Evolutionary conservation across 768 basidiomycete genomes (phyloP).

Genomic region (Leccinum sublutescens): DNA sequence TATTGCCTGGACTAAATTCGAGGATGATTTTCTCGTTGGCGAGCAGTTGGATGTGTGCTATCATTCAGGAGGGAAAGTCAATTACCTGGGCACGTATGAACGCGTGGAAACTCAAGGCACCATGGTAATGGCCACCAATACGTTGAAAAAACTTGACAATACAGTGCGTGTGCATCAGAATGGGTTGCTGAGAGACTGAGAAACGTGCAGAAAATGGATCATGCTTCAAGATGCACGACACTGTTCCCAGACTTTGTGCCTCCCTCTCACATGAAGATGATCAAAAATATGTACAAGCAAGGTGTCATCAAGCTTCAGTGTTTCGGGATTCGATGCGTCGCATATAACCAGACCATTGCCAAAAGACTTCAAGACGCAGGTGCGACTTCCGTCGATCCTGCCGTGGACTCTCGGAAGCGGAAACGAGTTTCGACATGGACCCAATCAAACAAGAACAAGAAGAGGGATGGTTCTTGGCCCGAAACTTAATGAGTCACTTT

Average conservation of each 20-base stretch:
- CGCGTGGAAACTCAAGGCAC: conserved; percentile 9
- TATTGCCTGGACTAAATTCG: conserved; percentile 18
- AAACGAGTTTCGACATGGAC: conserved; percentile 8
- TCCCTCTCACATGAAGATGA: conserved; percentile 25
- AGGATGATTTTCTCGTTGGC: conserved; percentile 9
- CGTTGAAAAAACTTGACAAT: conserved; percentile 10
- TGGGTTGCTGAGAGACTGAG: background rate
- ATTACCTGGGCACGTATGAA: conserved; percentile 31
- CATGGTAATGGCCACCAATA: conserved; percentile 15
- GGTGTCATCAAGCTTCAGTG: conserved; percentile 30
- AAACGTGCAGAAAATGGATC: conserved; percentile 17
- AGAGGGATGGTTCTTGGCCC: conserved; percentile 2
- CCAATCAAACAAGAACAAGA: conserved; percentile 7
- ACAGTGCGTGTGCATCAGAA: conserved; percentile 7
- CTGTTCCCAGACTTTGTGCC: conserved; percentile 23
- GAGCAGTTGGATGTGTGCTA: conserved; percentile 23
- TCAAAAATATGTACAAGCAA: conserved; percentile 27
- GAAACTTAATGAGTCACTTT: background rate
- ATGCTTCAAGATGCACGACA: conserved; percentile 17
- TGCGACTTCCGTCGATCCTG: background rate
- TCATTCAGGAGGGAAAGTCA: background rate
- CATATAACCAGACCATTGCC: conserved; percentile 15
- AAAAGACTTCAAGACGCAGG: conserved; percentile 10
- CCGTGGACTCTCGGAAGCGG: conserved; percentile 7
- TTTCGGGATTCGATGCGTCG: conserved; percentile 24